Conservation (phyloP, 805 yeast genomes). For the Ogataea degrootiae region DNA sequence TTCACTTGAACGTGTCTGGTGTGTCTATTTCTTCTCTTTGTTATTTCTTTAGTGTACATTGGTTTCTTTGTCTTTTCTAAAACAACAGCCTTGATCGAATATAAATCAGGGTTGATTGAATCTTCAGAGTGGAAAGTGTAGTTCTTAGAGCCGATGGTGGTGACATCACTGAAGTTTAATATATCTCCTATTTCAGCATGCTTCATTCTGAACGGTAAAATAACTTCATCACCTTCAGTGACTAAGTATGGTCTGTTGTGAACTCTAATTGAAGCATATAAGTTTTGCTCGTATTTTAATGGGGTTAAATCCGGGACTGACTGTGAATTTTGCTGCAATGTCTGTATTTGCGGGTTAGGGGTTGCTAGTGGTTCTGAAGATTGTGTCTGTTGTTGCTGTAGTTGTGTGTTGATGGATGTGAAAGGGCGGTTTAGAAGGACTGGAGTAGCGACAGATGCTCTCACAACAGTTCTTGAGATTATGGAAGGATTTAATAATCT, state of each 20-base stretch:
- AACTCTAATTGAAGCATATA: slow-evolving; percentile 79
- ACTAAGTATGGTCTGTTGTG: slow-evolving; percentile 85
- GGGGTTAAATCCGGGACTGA: slow-evolving; percentile 46
- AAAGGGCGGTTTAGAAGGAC: not conserved
- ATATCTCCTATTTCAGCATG: slow-evolving; percentile 79
- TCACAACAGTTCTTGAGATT: not conserved
- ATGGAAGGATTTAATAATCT: not conserved
- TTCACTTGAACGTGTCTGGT: slow-evolving; percentile 60
- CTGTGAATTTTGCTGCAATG: not conserved
- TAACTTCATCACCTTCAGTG: slow-evolving; percentile 83
- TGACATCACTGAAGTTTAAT: slow-evolving; percentile 68
- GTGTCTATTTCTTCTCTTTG: slow-evolving; percentile 79
- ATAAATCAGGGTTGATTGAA: slow-evolving; percentile 49
- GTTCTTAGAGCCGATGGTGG: slow-evolving; percentile 80
- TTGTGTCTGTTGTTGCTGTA: slow-evolving; percentile 1
- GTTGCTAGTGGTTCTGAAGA: slow-evolving; percentile 1
- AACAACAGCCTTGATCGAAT: slow-evolving; percentile 68
- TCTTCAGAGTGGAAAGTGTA: slow-evolving; percentile 55
- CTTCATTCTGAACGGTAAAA: slow-evolving; percentile 73
- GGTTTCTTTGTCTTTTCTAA: slow-evolving; percentile 83
- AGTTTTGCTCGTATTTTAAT: slow-evolving; percentile 57
- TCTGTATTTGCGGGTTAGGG: not conserved
- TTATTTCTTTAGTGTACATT: slow-evolving; percentile 63
- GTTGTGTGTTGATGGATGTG: not conserved
- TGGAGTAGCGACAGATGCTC: not conserved